These are phyloP conservation scores for Thalassiosira ordinaria DNA, from an alignment of 352 stramenopile genomes.

Conservation along the genomic window DNA sequence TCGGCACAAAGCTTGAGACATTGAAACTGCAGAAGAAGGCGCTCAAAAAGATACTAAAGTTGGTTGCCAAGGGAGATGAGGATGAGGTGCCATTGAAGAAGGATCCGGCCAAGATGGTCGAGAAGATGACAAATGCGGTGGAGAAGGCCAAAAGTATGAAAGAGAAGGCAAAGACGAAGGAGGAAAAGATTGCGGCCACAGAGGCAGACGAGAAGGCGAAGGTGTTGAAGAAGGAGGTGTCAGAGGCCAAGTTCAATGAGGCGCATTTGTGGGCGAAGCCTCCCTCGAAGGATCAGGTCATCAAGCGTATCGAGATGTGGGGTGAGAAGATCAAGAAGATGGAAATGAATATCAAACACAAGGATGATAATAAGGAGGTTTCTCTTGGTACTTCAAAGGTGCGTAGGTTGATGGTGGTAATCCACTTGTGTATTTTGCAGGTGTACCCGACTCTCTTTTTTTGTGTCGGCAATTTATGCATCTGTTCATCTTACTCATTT, in stretches of 20 bases:
- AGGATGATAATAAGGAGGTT: slow-evolving; percentile 99
- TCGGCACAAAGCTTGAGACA: slow-evolving; percentile 90
- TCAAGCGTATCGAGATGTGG: slow-evolving; percentile 93
- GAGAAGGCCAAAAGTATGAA: slow-evolving; percentile 90
- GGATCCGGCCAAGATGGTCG: slow-evolving; percentile 62
- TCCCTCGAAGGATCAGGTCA: slow-evolving; percentile 92
- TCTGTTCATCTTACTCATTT: too few relatives aligned
- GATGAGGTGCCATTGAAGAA: slow-evolving; percentile 93
- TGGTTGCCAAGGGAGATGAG: slow-evolving; percentile 86
- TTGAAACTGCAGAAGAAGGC: slow-evolving; percentile 95
- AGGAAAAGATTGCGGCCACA: slow-evolving; percentile 88
- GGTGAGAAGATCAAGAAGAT: slow-evolving; percentile 91
- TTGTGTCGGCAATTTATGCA: too few relatives aligned
- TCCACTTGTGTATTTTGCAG: too few relatives aligned
- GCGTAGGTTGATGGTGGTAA: too few relatives aligned
- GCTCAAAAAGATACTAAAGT: slow-evolving; percentile 91
- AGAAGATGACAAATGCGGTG: slow-evolving; percentile 69
- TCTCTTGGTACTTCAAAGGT: slow-evolving; percentile 99
- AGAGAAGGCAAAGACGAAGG: slow-evolving; percentile 87
- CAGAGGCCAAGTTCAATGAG: slow-evolving; percentile 90
- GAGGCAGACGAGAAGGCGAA: slow-evolving; percentile 85
- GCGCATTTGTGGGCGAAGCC: slow-evolving; percentile 93
- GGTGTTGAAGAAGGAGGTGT: slow-evolving; percentile 67
- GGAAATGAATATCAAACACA: slow-evolving; percentile 95
- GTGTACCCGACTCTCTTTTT: too few relatives aligned